Evolutionary conservation across 1,284 basidiomycete species (phyloP).

Genomic region (Marasmius oreades): DNA sequence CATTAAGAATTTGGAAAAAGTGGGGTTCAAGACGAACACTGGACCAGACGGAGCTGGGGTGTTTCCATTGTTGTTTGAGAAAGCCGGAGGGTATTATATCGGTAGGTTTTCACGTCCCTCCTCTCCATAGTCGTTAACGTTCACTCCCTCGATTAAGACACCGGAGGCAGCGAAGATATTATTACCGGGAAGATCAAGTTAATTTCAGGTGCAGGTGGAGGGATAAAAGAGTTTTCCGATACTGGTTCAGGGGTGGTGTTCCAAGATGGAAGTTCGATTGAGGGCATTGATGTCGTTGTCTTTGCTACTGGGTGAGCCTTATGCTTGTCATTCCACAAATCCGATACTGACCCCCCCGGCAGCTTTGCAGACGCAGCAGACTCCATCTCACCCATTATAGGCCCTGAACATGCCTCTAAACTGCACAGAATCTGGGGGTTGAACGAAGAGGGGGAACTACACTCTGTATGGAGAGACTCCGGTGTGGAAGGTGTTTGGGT

Average conservation of each 20-base stretch:
- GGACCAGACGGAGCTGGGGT: slow-evolving; percentile 54
- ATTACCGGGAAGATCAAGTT: slow-evolving; percentile 73
- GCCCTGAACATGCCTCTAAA: slow-evolving; percentile 38
- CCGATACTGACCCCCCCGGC: neutral
- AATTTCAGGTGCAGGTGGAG: neutral
- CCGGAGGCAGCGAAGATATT: slow-evolving; percentile 62
- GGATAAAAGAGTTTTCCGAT: neutral
- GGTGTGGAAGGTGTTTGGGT: slow-evolving; percentile 38
- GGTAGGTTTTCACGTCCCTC: slow-evolving; percentile 27
- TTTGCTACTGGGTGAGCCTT: slow-evolving; percentile 60
- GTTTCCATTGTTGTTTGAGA: slow-evolving; percentile 27
- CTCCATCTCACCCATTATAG: slow-evolving; percentile 41
- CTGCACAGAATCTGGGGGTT: slow-evolving; percentile 50
- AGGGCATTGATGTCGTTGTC: slow-evolving; percentile 64
- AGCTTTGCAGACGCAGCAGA: slow-evolving; percentile 36
- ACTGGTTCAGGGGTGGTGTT: neutral
- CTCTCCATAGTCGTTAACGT: neutral
- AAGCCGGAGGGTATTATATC: slow-evolving; percentile 38
- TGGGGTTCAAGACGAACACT: slow-evolving; percentile 56
- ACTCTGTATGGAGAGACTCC: slow-evolving; percentile 39
- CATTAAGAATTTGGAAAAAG: slow-evolving; percentile 50
- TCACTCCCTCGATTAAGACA: slow-evolving; percentile 41
- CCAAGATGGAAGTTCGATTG: slow-evolving; percentile 58
- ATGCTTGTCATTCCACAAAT: no score
- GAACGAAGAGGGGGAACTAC: slow-evolving; percentile 49